These are phyloP conservation scores for Pichia heedii DNA, from an alignment of 805 yeast genomes.

Conservation along the genomic window DNA sequence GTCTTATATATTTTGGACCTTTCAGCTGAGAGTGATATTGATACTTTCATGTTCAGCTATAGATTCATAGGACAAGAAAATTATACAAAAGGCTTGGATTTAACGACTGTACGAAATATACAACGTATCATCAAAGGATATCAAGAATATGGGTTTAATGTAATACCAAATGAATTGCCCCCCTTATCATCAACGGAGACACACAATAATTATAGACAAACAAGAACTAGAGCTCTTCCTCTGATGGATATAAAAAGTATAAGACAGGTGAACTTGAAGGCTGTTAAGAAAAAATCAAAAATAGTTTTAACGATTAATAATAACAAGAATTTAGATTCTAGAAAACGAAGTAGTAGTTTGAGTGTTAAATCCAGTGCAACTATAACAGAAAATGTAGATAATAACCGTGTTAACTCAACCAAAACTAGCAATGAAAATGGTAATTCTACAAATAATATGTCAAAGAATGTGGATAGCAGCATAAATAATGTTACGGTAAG, in stretches of 20 bases:
- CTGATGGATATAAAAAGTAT: conserved; percentile 3
- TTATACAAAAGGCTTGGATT: conserved; percentile 4
- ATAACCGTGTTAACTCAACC: background rate
- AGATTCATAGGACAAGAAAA: background rate
- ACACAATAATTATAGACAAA: background rate
- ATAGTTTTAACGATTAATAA: background rate
- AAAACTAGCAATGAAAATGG: no score
- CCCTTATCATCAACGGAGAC: background rate
- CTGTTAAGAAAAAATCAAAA: background rate
- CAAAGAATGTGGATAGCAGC: background rate
- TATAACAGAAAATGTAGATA: background rate
- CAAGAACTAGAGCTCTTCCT: conserved; percentile 5
- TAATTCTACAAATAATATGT: background rate
- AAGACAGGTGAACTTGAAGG: background rate
- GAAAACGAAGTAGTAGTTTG: background rate
- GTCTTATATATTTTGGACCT: conserved; percentile 13
- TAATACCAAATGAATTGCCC: conserved; percentile 3
- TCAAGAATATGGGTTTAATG: conserved; percentile 16
- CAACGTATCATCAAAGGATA: conserved; percentile 16
- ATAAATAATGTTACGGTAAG: background rate
- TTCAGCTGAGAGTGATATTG: background rate
- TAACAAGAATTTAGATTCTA: background rate
- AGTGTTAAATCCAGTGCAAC: background rate
- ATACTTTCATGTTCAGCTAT: background rate
- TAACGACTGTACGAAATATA: conserved; percentile 9